Evolutionary conservation across 78 protist species (phyloP).

Genomic region (slime mould (Dictyostelium discoideum)): DNA sequence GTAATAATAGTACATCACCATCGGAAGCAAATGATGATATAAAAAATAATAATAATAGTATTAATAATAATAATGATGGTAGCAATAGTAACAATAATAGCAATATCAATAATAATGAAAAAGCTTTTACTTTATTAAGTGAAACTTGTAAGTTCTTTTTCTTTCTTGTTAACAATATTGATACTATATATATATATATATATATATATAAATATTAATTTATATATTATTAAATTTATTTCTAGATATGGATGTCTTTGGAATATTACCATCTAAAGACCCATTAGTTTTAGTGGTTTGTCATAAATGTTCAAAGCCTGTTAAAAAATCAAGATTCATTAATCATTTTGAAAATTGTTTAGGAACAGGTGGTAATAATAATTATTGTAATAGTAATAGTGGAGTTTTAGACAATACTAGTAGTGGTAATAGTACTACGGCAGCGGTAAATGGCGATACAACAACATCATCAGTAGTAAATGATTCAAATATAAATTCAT

Average conservation of each 20-base stretch:
- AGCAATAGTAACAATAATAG: background rate
- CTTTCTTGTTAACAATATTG: too few species aligned
- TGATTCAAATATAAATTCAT: background rate
- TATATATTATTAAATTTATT: background rate
- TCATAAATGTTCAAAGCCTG: slow-evolving; percentile 39
- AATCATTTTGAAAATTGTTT: slow-evolving; percentile 38
- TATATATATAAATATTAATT: background rate
- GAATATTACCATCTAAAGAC: slow-evolving; percentile 55
- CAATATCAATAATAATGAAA: background rate
- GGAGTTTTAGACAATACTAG: background rate
- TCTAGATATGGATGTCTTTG: slow-evolving; percentile 73
- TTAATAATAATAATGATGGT: background rate
- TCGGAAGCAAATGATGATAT: background rate
- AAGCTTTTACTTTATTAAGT: background rate
- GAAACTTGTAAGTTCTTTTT: slow-evolving; percentile 37
- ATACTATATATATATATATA: too few species aligned
- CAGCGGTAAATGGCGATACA: background rate
- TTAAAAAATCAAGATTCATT: slow-evolving; percentile 57
- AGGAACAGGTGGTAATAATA: background rate
- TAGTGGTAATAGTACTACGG: background rate
- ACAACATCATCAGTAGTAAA: background rate
- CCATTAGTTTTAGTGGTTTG: slow-evolving; percentile 52
- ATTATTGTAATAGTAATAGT: background rate
- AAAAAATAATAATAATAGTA: background rate
- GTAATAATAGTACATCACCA: background rate